phyloP scores from a whole-genome alignment of 1,139 yeast genomes.

The Magnusiomyces magnusii region DNA sequence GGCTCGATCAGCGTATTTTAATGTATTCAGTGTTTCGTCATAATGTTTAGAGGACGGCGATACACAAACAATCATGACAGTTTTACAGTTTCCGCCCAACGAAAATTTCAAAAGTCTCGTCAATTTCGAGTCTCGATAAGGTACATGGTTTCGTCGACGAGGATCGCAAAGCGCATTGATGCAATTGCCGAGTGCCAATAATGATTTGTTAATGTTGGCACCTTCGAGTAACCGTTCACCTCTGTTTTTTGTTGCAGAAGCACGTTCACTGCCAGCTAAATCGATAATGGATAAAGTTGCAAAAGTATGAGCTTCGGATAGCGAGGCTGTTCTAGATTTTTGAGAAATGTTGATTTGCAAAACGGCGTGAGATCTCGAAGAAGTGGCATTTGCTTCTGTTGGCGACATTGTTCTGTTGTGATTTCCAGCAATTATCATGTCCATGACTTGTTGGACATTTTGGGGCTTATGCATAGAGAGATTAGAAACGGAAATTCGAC shows the following conservation, averaged over 20 bases:
- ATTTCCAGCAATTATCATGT: slow-evolving; percentile 65
- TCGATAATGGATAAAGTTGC: slow-evolving; percentile 84
- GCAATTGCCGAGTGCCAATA: slow-evolving; percentile 87
- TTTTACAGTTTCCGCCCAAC: slow-evolving; percentile 90
- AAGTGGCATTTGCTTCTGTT: slow-evolving; percentile 84
- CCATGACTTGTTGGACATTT: slow-evolving; percentile 69
- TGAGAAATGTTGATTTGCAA: slow-evolving; percentile 71
- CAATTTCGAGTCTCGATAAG: slow-evolving; percentile 83
- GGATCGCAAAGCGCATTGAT: slow-evolving; percentile 85
- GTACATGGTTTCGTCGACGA: slow-evolving; percentile 62
- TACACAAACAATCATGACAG: slow-evolving; percentile 92
- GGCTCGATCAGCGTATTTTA: slow-evolving; percentile 86
- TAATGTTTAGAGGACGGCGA: slow-evolving; percentile 81
- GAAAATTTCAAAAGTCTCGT: slow-evolving; percentile 82
- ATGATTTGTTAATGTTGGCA: slow-evolving; percentile 82
- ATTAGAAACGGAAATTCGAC: slow-evolving; percentile 66
- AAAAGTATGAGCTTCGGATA: slow-evolving; percentile 60
- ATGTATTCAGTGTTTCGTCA: slow-evolving; percentile 85
- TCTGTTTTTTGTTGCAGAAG: slow-evolving; percentile 77
- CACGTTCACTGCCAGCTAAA: slow-evolving; percentile 92
- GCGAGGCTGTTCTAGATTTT: slow-evolving; percentile 51
- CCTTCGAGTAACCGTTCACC: slow-evolving; percentile 82
- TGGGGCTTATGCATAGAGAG: slow-evolving; percentile 57
- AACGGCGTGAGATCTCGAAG: slow-evolving; percentile 91
- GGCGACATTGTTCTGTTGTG: slow-evolving; percentile 73